A percentile compares a stretch with the other conserved stretches of the same genome.
Evolutionary conservation across 495 filamentous ascomycete genomes (phyloP).

Genomic region (Penicillium manginii): DNA sequence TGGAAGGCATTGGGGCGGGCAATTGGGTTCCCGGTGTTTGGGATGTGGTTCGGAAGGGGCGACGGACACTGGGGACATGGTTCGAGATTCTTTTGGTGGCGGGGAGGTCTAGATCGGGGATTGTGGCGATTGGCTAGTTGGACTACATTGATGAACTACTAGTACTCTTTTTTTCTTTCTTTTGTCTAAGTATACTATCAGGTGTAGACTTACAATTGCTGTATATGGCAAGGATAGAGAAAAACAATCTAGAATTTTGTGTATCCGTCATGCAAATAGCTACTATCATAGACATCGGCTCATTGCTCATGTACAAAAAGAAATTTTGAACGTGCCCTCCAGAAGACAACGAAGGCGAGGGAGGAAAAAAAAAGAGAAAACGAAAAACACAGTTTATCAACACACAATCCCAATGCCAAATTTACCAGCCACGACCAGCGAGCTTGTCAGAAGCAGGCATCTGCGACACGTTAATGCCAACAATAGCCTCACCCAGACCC

Average conservation of each 20-base stretch:
- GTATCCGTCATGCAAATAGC: constrained; percentile 15
- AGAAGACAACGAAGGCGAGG: background rate
- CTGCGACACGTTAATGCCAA: constrained; percentile 79
- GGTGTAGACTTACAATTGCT: too few relatives aligned
- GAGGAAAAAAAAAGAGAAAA: constrained; percentile 16
- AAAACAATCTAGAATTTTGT: constrained; percentile 9
- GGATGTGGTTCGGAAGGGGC: background rate
- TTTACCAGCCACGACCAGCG: constrained; percentile 86
- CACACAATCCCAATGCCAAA: background rate
- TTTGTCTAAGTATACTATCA: too few relatives aligned
- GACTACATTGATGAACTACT: too few relatives aligned
- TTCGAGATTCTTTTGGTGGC: background rate
- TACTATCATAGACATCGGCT: constrained; percentile 14
- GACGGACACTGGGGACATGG: background rate
- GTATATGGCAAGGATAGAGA: background rate
- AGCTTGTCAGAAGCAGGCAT: constrained; percentile 80
- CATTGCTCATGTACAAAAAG: constrained; percentile 26
- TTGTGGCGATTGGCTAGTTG: too few relatives aligned
- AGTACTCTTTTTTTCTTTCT: too few relatives aligned
- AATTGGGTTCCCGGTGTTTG: background rate
- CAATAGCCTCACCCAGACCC: constrained; percentile 93
- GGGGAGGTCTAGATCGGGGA: background rate
- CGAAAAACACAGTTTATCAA: constrained; percentile 4
- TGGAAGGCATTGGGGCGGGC: background rate
- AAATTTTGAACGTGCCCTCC: constrained; percentile 16